Evolutionary conservation across 139 green algal genomes (phyloP), one percentile per base, ranked within the genome.

Genomic region (Mesotaenium endlicherianum): DNA sequence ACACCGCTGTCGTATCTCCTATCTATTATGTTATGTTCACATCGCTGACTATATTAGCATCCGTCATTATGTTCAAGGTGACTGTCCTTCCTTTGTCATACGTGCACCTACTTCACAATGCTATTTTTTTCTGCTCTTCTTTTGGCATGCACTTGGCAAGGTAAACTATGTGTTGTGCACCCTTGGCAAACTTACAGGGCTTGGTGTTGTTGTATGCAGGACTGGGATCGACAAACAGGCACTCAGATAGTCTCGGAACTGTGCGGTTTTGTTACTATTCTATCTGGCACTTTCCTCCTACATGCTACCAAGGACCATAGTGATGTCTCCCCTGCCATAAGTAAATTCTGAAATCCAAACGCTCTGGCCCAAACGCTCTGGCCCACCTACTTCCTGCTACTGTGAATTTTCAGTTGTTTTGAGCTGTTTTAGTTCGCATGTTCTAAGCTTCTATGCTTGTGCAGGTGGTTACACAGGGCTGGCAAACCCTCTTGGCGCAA

Each of bases 1-100:
- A 98, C 91, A 98, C 96, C 2, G 96, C 96, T 2, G 93, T 99
- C 31, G 96, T 99, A 3, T 95, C 90, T 16, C 96, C 96, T 45
- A 95, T 99, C 34, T 99, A 99, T 87, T 99, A 99, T 86, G 96
- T 99, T 55, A 97, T 97, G 92, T 99, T 99, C 89, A 99, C 96
- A 11, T 89, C 90, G 39, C 82, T 95, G 50, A 98, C 96, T 69
- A 95, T 99, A 70, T 53, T 90, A 26, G 93, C 93, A 1, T 92
- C 83, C n/a, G 75, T 86, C 20, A 93, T 97, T 36, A 91, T 97
- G 80, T 92, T 90, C 81, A 89, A 90, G 84, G 85, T 87, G 43
- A 71, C 60, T 72, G 41, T 14, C 60, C 60, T n/a, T 38, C 11
- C 60, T 38, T 38, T 78, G 17, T 43, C 14, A 43, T 31, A 64